Base-by-base conservation (phyloP, 257 asterid genomes). In the Knoxia roxburghii region DNA sequence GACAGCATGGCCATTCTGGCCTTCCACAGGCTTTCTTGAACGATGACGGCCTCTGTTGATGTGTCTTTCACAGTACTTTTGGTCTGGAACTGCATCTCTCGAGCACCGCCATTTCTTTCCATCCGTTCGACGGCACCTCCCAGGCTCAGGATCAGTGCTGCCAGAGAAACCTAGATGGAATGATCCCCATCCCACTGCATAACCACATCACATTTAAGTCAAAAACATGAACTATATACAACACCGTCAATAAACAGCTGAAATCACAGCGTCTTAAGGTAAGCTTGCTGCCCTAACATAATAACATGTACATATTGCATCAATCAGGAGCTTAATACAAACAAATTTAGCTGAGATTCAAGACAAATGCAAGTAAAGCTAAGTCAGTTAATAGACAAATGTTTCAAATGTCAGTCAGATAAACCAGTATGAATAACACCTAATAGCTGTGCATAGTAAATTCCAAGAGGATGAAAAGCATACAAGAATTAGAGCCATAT, bases 1-100 rank as follows among this genome's bases (percentile, higher is more conserved):
- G 57, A 80, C 78, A 79, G 86, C 85, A 72, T 82, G 99, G 91
- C 95, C 95, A 72, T 79, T 75, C 43, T 82, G 96, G 83, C 90
- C 90, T 94, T 94, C 99, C 99, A 94, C 97, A 90, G 95, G 99
- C 97, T 94, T 94, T 94, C 99, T 94, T 94, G 99, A 90, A 90
- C 99, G 97, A 75, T 90, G 97, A 64, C 97, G 99, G 77, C 97
- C 97, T 80, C 99, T 82, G 51, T 90, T 94, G 53, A 94, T 86
- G 95, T 90, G 99, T 81, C 96, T 81, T 84, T 94, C 97, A 71
- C 97, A 94, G 83, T 94, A 93, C 78, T 88, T 93, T 85, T 93
- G 97, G 68, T 93, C 96, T 55, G 92, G 92, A 70, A 90, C 96
- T 48, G 96, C 96, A 76, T 94, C 99, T 78, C 95, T 85, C 11